Base-by-base conservation (phyloP, 306 rosid genomes). In the Pyrus betulifolia region DNA sequence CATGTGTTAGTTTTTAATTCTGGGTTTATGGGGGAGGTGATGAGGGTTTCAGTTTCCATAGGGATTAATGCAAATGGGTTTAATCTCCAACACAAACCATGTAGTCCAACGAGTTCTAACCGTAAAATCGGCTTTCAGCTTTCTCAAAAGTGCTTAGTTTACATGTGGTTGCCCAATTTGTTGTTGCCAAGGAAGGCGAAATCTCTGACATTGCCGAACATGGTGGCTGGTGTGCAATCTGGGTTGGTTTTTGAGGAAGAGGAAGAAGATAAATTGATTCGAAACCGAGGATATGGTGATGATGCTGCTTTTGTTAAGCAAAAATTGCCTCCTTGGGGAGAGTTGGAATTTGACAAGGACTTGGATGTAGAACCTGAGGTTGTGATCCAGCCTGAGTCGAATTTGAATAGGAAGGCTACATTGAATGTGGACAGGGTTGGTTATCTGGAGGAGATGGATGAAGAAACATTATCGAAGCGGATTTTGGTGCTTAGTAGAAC, bases 401-500 rank as follows among this genome's bases (percentile, higher is more conserved):
- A n/a, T 76, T 65, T 79, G 23, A 61, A 67, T 71, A 78, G 65
- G 76, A 75, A 68, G 83, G 82, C 23, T 54, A 55, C 76, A 68
- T 49, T 71, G 75, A 69, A 74, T 76, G 86, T 77, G 31, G 73
- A 52, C 67, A 87, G 83, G 67, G 83, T 77, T 19, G 74, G 84
- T 59, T 80, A 86, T 80, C 71, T 92, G 65, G 97, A 90, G 88
- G 93, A 89, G 83, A 84, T 79, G 57, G 90, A 94, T 75, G 87
- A 85, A 74, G 89, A 69, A 35, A 79, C 82, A 61, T 49, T 94
- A 60, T 94, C 97, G 2, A 84, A 87, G 60, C 80, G 97, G 79
- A 74, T 94, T 77, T 75, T 92, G 88, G 91, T 77, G 82, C 96
- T 94, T 67, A 87, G 96, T 76, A 87, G 95, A 88, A 88, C 82